phyloP scores from a whole-genome alignment of 2,329 filamentous ascomycete genomes.

The Fusarium protoensiforme region DNA sequence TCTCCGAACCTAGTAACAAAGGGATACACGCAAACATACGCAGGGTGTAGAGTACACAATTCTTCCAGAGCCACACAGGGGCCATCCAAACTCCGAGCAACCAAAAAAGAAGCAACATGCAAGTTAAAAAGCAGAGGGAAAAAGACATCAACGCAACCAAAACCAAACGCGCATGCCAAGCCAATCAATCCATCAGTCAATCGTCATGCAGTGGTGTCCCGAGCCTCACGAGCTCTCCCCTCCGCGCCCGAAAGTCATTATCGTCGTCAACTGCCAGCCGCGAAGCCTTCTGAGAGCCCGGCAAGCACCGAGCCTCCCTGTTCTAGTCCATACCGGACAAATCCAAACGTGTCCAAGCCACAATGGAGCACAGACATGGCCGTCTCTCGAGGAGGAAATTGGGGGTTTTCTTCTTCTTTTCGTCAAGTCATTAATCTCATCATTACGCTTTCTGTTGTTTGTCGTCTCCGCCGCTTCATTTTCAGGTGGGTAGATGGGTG shows the following conservation, averaged over 20 bases:
- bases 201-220: slow-evolving; percentile 31
- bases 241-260: slow-evolving; percentile 43
- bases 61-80: slow-evolving; percentile 23
- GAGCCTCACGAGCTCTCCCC: slow-evolving; percentile 34
- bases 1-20: slow-evolving; percentile 15
- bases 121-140: neutral
- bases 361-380: slow-evolving; percentile 17
- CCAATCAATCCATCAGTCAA: slow-evolving; percentile 11
- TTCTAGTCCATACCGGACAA: slow-evolving; percentile 39
- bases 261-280: slow-evolving; percentile 45
- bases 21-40: slow-evolving; percentile 7
- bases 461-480: slow-evolving; percentile 26
- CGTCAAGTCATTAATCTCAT: slow-evolving; percentile 44
- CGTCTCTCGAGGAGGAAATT: slow-evolving; percentile 27
- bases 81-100: slow-evolving; percentile 45
- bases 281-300: slow-evolving; percentile 42
- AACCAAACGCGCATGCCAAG: slow-evolving; percentile 37
- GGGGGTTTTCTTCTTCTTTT: slow-evolving; percentile 32
- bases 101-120: slow-evolving; percentile 29
- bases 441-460: slow-evolving; percentile 36
- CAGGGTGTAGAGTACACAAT: slow-evolving; percentile 11
- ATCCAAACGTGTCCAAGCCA: slow-evolving; percentile 26
- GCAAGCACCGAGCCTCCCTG: slow-evolving; percentile 28
- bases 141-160: slow-evolving; percentile 30
- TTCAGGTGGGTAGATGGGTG: neutral